phyloP scores from a whole-genome alignment of 1,139 yeast genomes.

The Kurtzmaniella quercitrusa region DNA sequence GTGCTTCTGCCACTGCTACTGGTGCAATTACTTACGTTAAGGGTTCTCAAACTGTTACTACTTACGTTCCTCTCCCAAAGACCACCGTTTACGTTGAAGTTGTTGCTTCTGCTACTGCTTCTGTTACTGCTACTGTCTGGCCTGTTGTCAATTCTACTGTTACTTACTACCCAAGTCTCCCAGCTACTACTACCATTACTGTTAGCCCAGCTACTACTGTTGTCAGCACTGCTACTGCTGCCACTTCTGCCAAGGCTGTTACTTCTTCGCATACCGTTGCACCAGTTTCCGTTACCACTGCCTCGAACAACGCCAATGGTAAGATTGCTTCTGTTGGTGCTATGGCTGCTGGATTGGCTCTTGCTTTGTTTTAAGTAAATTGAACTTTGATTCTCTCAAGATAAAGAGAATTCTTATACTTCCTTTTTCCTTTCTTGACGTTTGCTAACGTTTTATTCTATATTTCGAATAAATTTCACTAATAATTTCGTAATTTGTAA shows the following conservation, averaged over 20 bases:
- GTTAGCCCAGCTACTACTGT: background rate
- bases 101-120: background rate
- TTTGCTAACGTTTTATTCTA: background rate
- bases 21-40: background rate
- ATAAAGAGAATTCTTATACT: background rate
- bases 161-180: constrained; percentile 1
- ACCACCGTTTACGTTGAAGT: background rate
- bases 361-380: background rate
- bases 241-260: background rate
- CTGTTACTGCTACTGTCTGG: background rate
- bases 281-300: background rate
- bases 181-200: background rate
- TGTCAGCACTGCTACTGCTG: background rate
- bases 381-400: background rate
- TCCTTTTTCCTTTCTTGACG: background rate
- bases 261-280: background rate
- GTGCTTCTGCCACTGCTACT: background rate
- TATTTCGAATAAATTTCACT: background rate
- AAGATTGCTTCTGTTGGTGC: constrained; percentile 1
- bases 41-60: background rate
- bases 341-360: constrained; percentile 1
- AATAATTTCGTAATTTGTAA: background rate
- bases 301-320: background rate
- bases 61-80: background rate
- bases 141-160: background rate